Evolutionary conservation across 2,329 filamentous ascomycete species (phyloP), one percentile per base, ranked within the genome.

Genomic region (Huntiella decipiens): DNA sequence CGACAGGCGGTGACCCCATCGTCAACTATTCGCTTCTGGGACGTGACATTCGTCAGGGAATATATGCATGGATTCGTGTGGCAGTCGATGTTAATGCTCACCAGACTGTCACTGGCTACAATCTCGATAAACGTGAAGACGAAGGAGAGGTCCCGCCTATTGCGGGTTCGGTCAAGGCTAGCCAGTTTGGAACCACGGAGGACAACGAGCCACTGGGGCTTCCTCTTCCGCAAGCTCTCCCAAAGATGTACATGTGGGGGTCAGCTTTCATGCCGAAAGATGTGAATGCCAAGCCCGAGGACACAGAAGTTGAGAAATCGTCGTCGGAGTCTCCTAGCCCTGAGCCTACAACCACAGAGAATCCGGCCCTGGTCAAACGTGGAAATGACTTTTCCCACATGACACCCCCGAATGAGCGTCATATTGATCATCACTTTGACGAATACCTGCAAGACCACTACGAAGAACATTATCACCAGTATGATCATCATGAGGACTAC

Each of bases 21-120:
- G 61, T 75, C 51, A 65, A 75, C 54, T 77, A 76, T 51, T 66
- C 70, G 8, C 62, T 68, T 3, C 63, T 79, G 3, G 73, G 74
- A 1, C 67, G 75, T 31, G 58, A 59, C 19, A 52, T 72, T 8
- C 51, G 54, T 1, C 69, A 74, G 28, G 72, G 72, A 15, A 53
- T 75, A 32, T 63, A 74, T 43, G 68, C 63, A 2, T 75, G 70
- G 71, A 66, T 75, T 45, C 61, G 65, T 2, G 59, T 74, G 36
- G 71, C 66, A 4, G 63, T 74, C 38, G 66, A 71, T 47, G 39
- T 56, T 3, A 54, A 43, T 12, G 49, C 49, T 13, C 47, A 51
- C 52, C 56, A 35, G 46, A 52, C 32, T 37, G 52, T 50, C 39
- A 31, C 44, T 8, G 44, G 40, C 11, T 36, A 44, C 22, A 38